Base-by-base conservation (phyloP, 2,329 filamentous ascomycete genomes). In the Xylariaceae sp. region DNA sequence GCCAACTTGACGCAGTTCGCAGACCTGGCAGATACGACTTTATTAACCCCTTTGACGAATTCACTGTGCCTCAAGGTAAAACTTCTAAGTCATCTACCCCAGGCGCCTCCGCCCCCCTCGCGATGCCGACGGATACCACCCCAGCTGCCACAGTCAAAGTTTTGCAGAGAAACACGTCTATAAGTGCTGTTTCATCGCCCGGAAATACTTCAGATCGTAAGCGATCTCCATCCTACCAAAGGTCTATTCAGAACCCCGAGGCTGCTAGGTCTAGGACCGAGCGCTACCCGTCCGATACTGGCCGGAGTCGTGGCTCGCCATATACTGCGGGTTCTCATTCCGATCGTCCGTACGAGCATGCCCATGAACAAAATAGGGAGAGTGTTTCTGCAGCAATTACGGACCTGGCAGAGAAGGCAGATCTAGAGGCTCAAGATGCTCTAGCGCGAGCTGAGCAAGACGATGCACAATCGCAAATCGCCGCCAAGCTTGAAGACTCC, bases 301-400 rank as follows among this genome's bases (percentile, higher is more conserved):
- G 65, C 32, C 61, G 55, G 12, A 54, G 52, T 19, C 57, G 45
- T 31, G 48, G 30, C 34, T 58, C 60, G 3, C 56, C 59, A 11
- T 55, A 53, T 27, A 42, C 47, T 12, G 48, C 46, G 5, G 41
- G 30, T 11, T 56, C 56, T 39, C 56, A 57, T 47, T 51, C 53
- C 6, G 55, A 55, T 50, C 54, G 44, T 30, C 44, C 41, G 3
- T 50, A 59, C 37, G 54, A 57, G 29, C 52, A 57, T 12, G 44
- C 37, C 3, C 55, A 57, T n/a, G 60, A 60, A 52, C 66, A 71
- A 45, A 69, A 72, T 51, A 82, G 76, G 61, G 86, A 89, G 70
- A 87, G 85, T 48, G 87, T 94, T 32, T 78, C 86, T 26, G 83
- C 89, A 53, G 85, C 87, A 30, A 76, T 91, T 41, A 80, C 76